Base-by-base conservation (phyloP, 2,329 filamentous ascomycete species). In the Trichothecium roseum region DNA sequence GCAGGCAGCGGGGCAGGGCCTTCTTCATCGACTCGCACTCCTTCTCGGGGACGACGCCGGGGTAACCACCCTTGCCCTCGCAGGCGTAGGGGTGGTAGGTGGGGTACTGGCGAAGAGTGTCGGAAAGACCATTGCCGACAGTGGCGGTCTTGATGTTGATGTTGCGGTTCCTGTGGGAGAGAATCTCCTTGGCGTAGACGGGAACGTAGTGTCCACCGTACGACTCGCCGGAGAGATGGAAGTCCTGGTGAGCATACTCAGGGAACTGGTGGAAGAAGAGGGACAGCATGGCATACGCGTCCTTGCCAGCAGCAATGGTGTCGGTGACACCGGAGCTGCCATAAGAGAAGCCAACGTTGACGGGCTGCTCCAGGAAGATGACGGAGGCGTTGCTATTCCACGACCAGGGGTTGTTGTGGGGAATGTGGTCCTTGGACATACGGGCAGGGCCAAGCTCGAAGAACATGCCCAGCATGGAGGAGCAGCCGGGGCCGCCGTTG, bases 261-360 rank as follows among this genome's bases (percentile, higher is more conserved):
- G 91, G 91, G 74, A 96, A 98, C 59, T 95, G 84, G 66, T 94
- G 83, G 75, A 98, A 98, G 77, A 98, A 98, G 48, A 96, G 83
- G 29, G 88, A 91, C 46, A 98, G 71, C 42, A 98, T 81, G 47
- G 91, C 91, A 54, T 96, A 96, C 49, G 98, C 80, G 53, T 98
- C 91, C 76, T 98, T 96, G 67, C 86, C 86, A 34, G 91, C 91
- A 15, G 35, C 35, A 9, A 32, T n/a, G 17, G 89, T 96, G 74
- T 91, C 89, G 66, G 78, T 88, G 52, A 96, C 89, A 15, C 79
- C 70, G 54, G 83, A 79, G 46, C 84, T 89, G 47, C 86, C 93
- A 74, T 98, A 96, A 13, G 91, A 96, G 69, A 86, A 98, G 47
- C 91, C 91, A 42, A 94, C 88, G 52, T 96, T 96, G 67, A 98